Evolutionary conservation across 345 rosid genomes (phyloP), one percentile per base, ranked within the genome.

Genomic region (Iberis pinnata): DNA sequence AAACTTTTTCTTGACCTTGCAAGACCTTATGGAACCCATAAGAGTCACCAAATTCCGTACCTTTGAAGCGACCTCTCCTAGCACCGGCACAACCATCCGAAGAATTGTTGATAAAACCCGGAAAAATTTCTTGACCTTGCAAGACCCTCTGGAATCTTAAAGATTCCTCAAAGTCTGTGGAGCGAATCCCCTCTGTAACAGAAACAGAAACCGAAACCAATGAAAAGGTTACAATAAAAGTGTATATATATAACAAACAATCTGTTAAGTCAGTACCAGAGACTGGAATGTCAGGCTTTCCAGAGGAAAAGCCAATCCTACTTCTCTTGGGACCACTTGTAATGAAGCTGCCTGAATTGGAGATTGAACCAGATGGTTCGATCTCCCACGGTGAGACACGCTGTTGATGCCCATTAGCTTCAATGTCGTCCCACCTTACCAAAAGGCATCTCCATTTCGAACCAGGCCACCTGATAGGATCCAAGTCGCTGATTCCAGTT

Each of bases 41-140:
- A 61, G 87, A 78, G 71, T 84, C 89, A 56, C 77, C 65, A 61
- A 76, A 81, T 75, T 78, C 88, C 32, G 51, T 67, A 69, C 82
- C 73, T 64, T 74, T 76, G 49, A 69, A 57, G 16, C 68, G 63
- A 26, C 73, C 53, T 60, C 72, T 68, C 51, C 67, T 60, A 43
- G 72, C 69, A 42, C 59, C 87, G 57, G 63, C 73, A 65, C 70
- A 73, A 71, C 69, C 69, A 57, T 85, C 78, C 29, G 68, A 80
- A 52, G 47, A 76, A 51, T 76, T 27, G 64, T 71, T 76, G 61
- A 47, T 60, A 29, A 60, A 68, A 60, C 83, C 79, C 73, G 85
- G 80, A 58, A 74, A 69, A 58, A 75, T 88, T 93, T 93, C 99
- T 93, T 93, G 99, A 93, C 99, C 99, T 93, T 88, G 99, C 99